Evolutionary conservation across 2,329 filamentous ascomycete genomes (phyloP).

Genomic region (Hawksworthiomyces lignivorus): DNA sequence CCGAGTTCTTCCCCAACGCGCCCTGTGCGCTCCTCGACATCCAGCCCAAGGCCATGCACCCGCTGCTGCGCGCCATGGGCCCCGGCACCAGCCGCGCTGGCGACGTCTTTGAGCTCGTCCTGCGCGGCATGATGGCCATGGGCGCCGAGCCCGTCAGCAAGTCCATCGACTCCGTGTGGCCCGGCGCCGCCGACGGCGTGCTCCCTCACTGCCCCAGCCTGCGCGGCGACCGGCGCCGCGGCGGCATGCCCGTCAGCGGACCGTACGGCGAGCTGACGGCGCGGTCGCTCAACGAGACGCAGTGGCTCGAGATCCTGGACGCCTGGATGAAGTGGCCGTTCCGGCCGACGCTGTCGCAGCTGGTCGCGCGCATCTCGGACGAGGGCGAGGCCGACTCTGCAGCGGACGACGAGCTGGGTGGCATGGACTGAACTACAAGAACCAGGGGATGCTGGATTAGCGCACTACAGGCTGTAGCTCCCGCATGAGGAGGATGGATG

Average conservation of each 20-base stretch:
- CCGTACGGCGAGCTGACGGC: slow-evolving; percentile 32
- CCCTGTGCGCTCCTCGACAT: slow-evolving; percentile 57
- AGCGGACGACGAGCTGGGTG: slow-evolving; percentile 12
- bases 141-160: slow-evolving; percentile 29
- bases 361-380: slow-evolving; percentile 35
- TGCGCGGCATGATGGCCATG: slow-evolving; percentile 31
- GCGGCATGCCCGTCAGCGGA: slow-evolving; percentile 35
- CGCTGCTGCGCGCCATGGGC: slow-evolving; percentile 39
- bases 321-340: slow-evolving; percentile 63
- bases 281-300: slow-evolving; percentile 42
- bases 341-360: slow-evolving; percentile 38
- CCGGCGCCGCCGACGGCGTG: slow-evolving; percentile 51
- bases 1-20: slow-evolving; percentile 61
- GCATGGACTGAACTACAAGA: slow-evolving; percentile 2
- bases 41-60: slow-evolving; percentile 49
- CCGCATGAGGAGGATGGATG: too few relatives aligned
- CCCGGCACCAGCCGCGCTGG: slow-evolving; percentile 31
- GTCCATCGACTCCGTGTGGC: slow-evolving; percentile 46
- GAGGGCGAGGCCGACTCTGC: slow-evolving; percentile 21
- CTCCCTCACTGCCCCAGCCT: slow-evolving; percentile 40
- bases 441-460: too few relatives aligned
- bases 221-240: slow-evolving; percentile 35
- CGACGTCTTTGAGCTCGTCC: slow-evolving; percentile 47
- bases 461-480: too few relatives aligned
- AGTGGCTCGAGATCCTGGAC: slow-evolving; percentile 51